Base-by-base conservation (phyloP, 495 filamentous ascomycete species). In the Neurospora sp. region DNA sequence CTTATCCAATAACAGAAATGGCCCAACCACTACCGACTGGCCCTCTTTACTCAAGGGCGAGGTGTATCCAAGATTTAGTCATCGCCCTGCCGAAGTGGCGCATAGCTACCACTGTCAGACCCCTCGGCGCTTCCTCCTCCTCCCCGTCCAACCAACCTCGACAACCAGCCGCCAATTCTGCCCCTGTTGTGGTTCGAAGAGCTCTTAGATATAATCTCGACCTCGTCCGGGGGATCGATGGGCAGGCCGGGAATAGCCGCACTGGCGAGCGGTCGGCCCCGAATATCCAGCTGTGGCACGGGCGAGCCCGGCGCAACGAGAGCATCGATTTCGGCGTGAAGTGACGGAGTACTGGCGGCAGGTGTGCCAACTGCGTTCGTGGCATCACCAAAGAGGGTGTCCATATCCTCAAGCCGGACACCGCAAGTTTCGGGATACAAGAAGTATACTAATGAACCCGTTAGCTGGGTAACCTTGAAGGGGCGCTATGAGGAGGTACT, bases 371-470 rank as follows among this genome's bases (percentile, higher is more conserved):
- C 84, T 3, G 91, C 91, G 35, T 85, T 92, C 10, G 92, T 93
- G 40, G 93, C 91, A 82, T 98, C 94, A 61, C 94, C 94, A 77
- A 98, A 98, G 10, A 98, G 82, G 27, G 86, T 80, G 79, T 96
- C 91, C 96, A 99, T 99, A 76, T 99, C 96, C 83, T 99, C 96
- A 74, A 99, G 86, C 74, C 94, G 90, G 76, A 99, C 90, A 73
- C 95, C 95, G 76, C 93, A 93, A 0, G 96, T 99, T 83, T 99
- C 96, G 31, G 96, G 96, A 79, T 99, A 99, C 72, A 97, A 86
- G 81, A 98, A 98, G 80, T 93, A 99, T 31, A 99, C 96, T 97
- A 18, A 37, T 40, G n/a, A 35, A 71, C 3, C 14, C 44, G 69
- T 82, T 74, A 83, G 31, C 31, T 35, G 31, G 31, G 0, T 35